Conservation (phyloP, 2,329 filamentous ascomycete species). For the Emmonsia crescens region DNA sequence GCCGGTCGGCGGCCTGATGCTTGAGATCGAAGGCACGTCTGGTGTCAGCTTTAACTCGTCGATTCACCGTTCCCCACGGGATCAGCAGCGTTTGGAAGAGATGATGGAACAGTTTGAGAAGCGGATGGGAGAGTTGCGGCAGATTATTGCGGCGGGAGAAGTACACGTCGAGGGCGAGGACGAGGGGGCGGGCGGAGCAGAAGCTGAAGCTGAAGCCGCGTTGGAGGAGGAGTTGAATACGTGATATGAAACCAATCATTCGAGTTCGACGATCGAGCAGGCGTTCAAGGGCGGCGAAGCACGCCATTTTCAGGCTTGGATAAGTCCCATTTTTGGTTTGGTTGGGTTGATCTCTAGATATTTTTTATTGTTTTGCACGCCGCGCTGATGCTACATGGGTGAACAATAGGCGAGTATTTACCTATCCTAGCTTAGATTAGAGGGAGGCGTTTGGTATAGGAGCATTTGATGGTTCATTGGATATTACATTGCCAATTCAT, state of each 20-base stretch:
- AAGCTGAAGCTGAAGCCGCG: background rate
- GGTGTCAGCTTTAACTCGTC: conserved; percentile 17
- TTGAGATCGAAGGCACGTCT: conserved; percentile 34
- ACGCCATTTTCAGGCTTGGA: background rate
- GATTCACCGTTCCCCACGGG: conserved; percentile 12
- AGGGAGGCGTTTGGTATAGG: background rate
- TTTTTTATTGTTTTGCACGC: background rate
- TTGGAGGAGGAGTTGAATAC: background rate
- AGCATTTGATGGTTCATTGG: background rate
- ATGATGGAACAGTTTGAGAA: conserved; percentile 39
- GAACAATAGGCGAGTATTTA: background rate
- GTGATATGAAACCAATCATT: conserved; percentile 1
- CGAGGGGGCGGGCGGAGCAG: background rate
- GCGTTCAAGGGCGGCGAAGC: background rate
- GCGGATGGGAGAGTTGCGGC: conserved; percentile 33
- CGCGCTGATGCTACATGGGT: background rate
- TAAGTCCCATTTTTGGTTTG: background rate
- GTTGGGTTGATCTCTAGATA: background rate
- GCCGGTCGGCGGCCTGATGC: conserved; percentile 31
- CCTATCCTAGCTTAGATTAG: background rate
- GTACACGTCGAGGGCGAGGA: conserved; percentile 4
- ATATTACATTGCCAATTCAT: background rate
- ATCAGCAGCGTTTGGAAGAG: conserved; percentile 26
- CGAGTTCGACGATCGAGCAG: background rate
- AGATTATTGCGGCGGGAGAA: conserved; percentile 29